These are phyloP conservation scores for Parasitella parasitica DNA, from an alignment of 371 early-diverging fungal genomes.

Conservation along the genomic window DNA sequence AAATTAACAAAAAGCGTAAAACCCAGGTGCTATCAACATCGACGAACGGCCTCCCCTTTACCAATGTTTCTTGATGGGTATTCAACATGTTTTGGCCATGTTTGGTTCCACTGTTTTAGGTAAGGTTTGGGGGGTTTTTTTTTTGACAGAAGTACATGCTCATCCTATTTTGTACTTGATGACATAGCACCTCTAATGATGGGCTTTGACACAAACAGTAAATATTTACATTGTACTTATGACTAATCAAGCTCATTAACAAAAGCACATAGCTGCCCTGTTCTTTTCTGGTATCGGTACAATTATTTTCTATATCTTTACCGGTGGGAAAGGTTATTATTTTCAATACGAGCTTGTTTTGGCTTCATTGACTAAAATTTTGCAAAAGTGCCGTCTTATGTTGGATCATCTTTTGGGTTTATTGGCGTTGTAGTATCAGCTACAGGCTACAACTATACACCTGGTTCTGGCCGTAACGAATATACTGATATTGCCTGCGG, in stretches of 20 bases:
- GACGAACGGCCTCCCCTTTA: constrained; percentile 48
- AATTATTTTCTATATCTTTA: constrained; percentile 53
- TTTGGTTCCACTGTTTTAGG: constrained; percentile 59
- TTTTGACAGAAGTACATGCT: neutral
- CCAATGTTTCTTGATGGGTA: constrained; percentile 45
- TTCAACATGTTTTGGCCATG: constrained; percentile 62
- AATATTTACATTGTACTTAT: neutral
- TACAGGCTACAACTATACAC: constrained; percentile 46
- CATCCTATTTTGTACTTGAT: neutral
- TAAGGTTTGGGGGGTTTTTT: neutral
- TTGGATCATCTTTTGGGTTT: constrained; percentile 60
- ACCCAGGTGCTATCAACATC: constrained; percentile 38
- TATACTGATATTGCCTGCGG: constrained; percentile 48
- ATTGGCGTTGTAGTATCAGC: constrained; percentile 52
- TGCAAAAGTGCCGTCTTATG: constrained; percentile 51
- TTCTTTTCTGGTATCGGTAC: constrained; percentile 64
- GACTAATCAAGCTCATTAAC: neutral
- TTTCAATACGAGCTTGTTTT: neutral
- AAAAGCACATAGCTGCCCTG: constrained; percentile 36
- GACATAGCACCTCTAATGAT: constrained; percentile 44
- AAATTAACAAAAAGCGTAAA: neutral
- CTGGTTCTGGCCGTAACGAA: constrained; percentile 29
- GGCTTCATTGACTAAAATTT: neutral
- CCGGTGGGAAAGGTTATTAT: constrained; percentile 46
- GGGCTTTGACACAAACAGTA: constrained; percentile 59